A percentile compares a stretch with the other conserved stretches of the same genome.
Conservation (phyloP, 2,329 filamentous ascomycete species). For the Dendrostoma leiphaemia region DNA sequence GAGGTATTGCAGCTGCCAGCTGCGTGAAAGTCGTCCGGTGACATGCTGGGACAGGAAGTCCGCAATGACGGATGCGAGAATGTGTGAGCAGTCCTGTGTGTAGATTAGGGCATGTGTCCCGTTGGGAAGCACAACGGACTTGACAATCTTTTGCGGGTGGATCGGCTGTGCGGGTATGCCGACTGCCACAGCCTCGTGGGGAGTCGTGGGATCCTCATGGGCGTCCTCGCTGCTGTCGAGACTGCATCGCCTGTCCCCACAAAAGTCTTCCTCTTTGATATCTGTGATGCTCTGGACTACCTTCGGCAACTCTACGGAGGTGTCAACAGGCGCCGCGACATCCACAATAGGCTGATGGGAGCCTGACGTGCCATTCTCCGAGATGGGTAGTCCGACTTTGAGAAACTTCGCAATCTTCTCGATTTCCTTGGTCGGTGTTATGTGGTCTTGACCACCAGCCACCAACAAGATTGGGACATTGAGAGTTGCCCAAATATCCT, state of each 20-base stretch:
- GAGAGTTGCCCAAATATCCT: slow-evolving; percentile 70
- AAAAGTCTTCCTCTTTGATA: slow-evolving; percentile 38
- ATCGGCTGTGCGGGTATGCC: slow-evolving; percentile 46
- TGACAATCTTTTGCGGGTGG: slow-evolving; percentile 55
- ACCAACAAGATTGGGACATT: slow-evolving; percentile 74
- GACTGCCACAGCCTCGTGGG: slow-evolving; percentile 37
- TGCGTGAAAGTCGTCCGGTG: slow-evolving; percentile 74
- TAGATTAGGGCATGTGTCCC: slow-evolving; percentile 86
- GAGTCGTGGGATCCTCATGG: slow-evolving; percentile 46
- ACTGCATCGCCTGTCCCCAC: slow-evolving; percentile 17
- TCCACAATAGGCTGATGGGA: slow-evolving; percentile 37
- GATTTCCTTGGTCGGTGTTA: slow-evolving; percentile 72
- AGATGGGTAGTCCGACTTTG: slow-evolving; percentile 22
- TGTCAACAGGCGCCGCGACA: slow-evolving; percentile 46
- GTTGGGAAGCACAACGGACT: slow-evolving; percentile 67
- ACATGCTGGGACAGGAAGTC: slow-evolving; percentile 76
- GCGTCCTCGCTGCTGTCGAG: slow-evolving; percentile 33
- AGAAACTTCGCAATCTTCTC: slow-evolving; percentile 59
- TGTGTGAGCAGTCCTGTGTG: slow-evolving; percentile 70
- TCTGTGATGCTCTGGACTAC: slow-evolving; percentile 33
- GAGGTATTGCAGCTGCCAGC: slow-evolving; percentile 89
- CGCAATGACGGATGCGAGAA: slow-evolving; percentile 76
- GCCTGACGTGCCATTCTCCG: slow-evolving; percentile 14
- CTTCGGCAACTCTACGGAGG: slow-evolving; percentile 25
- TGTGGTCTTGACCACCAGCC: slow-evolving; percentile 71